These are phyloP conservation scores for Candida vaughaniae DNA, from an alignment of 805 yeast genomes.

Conservation along the genomic window DNA sequence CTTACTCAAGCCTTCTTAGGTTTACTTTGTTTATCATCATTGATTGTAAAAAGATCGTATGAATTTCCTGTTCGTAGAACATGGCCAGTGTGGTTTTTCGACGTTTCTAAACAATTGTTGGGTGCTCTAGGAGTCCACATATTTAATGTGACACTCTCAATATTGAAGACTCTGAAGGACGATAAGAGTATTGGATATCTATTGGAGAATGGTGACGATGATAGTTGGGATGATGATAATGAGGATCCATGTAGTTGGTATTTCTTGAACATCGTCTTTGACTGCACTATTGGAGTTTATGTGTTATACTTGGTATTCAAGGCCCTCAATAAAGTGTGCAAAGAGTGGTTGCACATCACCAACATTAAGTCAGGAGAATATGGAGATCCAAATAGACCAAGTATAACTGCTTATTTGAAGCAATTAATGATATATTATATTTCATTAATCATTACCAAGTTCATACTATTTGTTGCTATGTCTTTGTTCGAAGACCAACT, in stretches of 20 bases:
- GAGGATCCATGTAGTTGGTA: conserved; percentile 86
- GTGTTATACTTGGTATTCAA: conserved; percentile 57
- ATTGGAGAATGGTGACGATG: conserved; percentile 27
- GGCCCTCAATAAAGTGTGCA: conserved; percentile 41
- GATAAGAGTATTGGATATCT: conserved; percentile 2
- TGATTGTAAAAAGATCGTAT: conserved; percentile 70
- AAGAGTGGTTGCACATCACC: conserved; percentile 40
- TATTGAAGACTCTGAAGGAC: conserved; percentile 43
- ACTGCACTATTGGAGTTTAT: conserved; percentile 92
- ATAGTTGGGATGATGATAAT: conserved; percentile 24
- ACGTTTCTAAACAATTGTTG: conserved; percentile 83
- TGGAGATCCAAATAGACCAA: conserved; percentile 63
- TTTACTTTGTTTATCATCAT: conserved; percentile 65
- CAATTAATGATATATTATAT: conserved; percentile 69
- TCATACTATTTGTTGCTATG: conserved; percentile 55
- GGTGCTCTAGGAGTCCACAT: conserved; percentile 87
- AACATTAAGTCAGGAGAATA: conserved; percentile 56
- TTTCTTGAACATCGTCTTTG: conserved; percentile 81
- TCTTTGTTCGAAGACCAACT: conserved; percentile 62
- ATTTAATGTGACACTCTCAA: conserved; percentile 69
- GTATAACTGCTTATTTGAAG: conserved; percentile 56
- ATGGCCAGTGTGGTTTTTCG: conserved; percentile 85
- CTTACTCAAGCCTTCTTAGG: conserved; percentile 78
- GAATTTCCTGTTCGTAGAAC: conserved; percentile 83
- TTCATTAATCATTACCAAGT: conserved; percentile 66